Evolutionary conservation across 495 filamentous ascomycete genomes (phyloP), one percentile per base, ranked within the genome.

Genomic region (Penicillium macrosclerotiorum): DNA sequence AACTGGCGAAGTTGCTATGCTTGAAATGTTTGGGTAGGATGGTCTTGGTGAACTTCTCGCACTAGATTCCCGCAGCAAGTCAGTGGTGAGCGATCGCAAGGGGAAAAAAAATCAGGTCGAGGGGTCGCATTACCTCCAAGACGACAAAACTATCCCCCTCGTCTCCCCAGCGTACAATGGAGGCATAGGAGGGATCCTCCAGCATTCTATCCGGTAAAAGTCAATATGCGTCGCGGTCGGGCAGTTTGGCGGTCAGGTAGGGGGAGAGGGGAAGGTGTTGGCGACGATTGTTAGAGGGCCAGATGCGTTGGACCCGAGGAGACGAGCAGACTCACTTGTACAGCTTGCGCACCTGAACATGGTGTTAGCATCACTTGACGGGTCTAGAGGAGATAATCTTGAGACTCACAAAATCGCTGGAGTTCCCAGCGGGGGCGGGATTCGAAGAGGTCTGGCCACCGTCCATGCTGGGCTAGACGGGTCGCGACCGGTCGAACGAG

Each of bases 21-120:
- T 97, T 99, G 77, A 97, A 97, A 63, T 99, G 93, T 62, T 96
- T 96, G 1, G 93, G 94, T 14, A 98, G 78, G 54, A 99, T 96
- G 37, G 85, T 85, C 65, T 96, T 97, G 34, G 93, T 97, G 60
- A 99, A 99, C 65, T 94, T 93, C 60, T 97, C 94, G 66, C 93
- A 95, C 93, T 96, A 63, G 13, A 47, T 16, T 35, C 18, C 16
- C 26, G 8, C 14, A 12, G 24, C 18, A 13, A 26, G 50, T 58
- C 39, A 63, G 47, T 39, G 39, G 17, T 22, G 11, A 38, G 17
- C 20, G 36, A 38, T 38, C 36, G 36, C 36, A 22, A 38, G 17
- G 19, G 36, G 6, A 25, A 13, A 13, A 19, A 38, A 2, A 37
- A 5, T 4, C 12, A n/a, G 34, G 36, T 19, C 8, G 31, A 7